Evolutionary conservation across 164 flowering plant genomes (phyloP), one percentile per base, ranked within the genome.

Genomic region (Akebia trifoliata): DNA sequence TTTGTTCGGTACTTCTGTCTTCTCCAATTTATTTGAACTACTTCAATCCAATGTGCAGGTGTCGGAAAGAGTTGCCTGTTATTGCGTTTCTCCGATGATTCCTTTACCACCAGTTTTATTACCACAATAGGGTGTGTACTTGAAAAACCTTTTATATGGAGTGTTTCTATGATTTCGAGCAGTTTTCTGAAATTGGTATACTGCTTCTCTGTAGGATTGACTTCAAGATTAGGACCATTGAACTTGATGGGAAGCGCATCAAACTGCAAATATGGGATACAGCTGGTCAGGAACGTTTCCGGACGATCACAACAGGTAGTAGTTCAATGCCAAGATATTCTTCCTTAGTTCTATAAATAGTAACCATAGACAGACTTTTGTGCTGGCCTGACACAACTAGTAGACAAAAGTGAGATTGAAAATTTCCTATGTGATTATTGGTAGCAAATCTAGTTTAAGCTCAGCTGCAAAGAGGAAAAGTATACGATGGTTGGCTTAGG

Each of bases 231-330:
- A 65, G 82, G 67, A 77, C 78, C 47, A 72, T 80, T 44, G 85
- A 80, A 67, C 80, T 80, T 58, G 82, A 80, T 47, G 85, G 85
- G 28, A 80, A 77, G 76, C 76, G 85, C 11, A 78, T 76, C 61
- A 78, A 80, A 63, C 72, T 80, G 63, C 85, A 80, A 69, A 80
- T 80, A 52, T 80, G 85, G 85, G 82, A 77, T 53, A 80, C 85
- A 22, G 85, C 82, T 69, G 85, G 85, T 45, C 85, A 80, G 63
- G 85, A 80, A 66, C 85, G 85, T 47, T 80, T 80, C 44, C 74
- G 79, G 15, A 77, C 81, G 8, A 77, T 80, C 26, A 80, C 84
- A 24, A 80, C 81, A 53, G 81, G 84, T 77, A 53, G 20, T 22
- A n/a, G n/a, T n/a, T n/a, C 22, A n/a, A n/a, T 8, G 15, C 14